Base-by-base conservation (phyloP, 2,329 filamentous ascomycete species). In the Aspergillus phoenicis region DNA sequence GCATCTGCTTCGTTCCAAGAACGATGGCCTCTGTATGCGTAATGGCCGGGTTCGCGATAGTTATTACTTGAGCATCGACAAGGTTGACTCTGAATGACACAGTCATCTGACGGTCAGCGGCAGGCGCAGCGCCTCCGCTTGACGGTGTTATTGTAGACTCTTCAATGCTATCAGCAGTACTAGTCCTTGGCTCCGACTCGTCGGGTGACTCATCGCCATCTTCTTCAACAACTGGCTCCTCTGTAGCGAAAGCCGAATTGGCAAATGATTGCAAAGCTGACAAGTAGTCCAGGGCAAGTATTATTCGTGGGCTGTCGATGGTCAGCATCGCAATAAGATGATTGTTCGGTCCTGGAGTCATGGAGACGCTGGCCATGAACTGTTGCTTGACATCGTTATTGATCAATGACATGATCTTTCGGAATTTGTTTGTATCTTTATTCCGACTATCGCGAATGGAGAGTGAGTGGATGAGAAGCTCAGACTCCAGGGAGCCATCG, bases 351-450 rank as follows among this genome's bases (percentile, higher is more conserved):
- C 93, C 93, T 15, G 93, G 91, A 0, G 93, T 93, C 77, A 99
- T 96, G 0, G 93, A 96, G 4, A 99, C 81, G 73, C 91, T 97
- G 17, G 95, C 95, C 95, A 99, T 99, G 71, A 99, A 93, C 70
- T 99, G 96, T 75, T 98, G 93, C 49, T 87, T 86, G 58, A 95
- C 93, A 59, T 93, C 90, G 68, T 93, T 94, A 76, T 97, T 98
- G 71, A 93, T 93, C 58, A 96, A 89, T 1, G 93, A 93, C 95
- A 99, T 98, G 78, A 99, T 97, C 75, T 94, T 96, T 54, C 93
- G 88, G 83, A 96, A 99, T 73, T 96, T 97, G 81, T 97, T 99
- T 5, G 89, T 91, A 69, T 96, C 93, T 57, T 87, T 86, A 4
- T 87, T 88, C n/a, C 96, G 89, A 64, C 90, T 97, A 74, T 99